Evolutionary conservation across 768 basidiomycete genomes (phyloP), one percentile per base, ranked within the genome.

Genomic region (Gautieria morchelliformis): DNA sequence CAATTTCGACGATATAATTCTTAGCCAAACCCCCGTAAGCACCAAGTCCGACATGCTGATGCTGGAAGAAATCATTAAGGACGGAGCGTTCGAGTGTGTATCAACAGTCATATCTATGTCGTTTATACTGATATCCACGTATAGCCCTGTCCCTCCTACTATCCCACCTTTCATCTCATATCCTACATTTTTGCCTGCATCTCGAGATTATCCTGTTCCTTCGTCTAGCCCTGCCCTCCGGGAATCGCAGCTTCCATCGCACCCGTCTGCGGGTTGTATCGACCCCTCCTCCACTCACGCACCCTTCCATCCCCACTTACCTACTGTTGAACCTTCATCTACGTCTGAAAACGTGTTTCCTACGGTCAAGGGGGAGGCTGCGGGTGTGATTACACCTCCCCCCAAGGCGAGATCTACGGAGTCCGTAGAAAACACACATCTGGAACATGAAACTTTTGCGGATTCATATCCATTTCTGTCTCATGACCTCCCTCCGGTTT

Each of bases 41-140:
- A 17, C n/a, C 7, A 57, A 47, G 37, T 57, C 56, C 5, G 56
- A 57, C 7, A 57, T 57, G 47, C 57, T 60, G 39, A 39, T 62
- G 39, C 35, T 63, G 27, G 62, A 63, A 44, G 62, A 63, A 37
- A 27, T 63, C 12, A 45, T 63, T 3, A 47, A 58, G 22, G 62
- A 62, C 35, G 62, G 52, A 22, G 58, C 62, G 6, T 63, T 54
- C 53, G 59, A 62, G 62, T 62, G 22, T 12, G 58, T 41, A 19
- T 44, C 35, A 5, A 40, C 4, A 3, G 35, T 20, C 24, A n/a
- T 39, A 30, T 47, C 39, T 59, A 15, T 58, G 17, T 52, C 32
- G 12, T 19, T 27, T 39, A 39, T 15, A 52, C 4, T 14, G 4
- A 19, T 15, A 37, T 10, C 1, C 2, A 4, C 24, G n/a, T 22